Evolutionary conservation across 148 eudicot species (phyloP).

Genomic region (Bassia scoparia): DNA sequence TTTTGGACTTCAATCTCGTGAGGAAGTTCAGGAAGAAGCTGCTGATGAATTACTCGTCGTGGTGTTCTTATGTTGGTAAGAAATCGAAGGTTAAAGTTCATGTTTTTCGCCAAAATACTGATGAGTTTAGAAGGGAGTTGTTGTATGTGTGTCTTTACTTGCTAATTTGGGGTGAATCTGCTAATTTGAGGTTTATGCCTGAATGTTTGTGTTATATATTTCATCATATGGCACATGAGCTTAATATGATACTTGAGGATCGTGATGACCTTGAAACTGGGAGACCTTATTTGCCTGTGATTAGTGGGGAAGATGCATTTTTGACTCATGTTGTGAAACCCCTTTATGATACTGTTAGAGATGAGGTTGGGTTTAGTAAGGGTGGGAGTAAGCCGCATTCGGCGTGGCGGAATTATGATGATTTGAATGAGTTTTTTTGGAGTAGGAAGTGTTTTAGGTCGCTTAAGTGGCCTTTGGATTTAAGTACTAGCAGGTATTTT

Average conservation of each 20-base stretch:
- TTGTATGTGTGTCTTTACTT: slow-evolving; percentile 63
- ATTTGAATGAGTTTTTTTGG: slow-evolving; percentile 92
- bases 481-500: slow-evolving; percentile 51
- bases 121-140: slow-evolving; percentile 58
- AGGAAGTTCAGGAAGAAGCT: slow-evolving; percentile 55
- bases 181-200: slow-evolving; percentile 65
- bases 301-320: slow-evolving; percentile 50
- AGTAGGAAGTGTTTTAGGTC: slow-evolving; percentile 65
- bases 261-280: slow-evolving; percentile 53
- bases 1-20: slow-evolving; percentile 47
- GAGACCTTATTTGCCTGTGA: slow-evolving; percentile 40
- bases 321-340: slow-evolving; percentile 52
- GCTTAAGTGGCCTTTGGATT: slow-evolving; percentile 75
- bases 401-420: slow-evolving; percentile 96
- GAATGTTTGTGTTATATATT: slow-evolving; percentile 83
- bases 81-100: slow-evolving; percentile 40
- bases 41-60: slow-evolving; percentile 50
- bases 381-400: slow-evolving; percentile 82
- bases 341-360: slow-evolving; percentile 43
- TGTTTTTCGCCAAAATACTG: slow-evolving; percentile 35
- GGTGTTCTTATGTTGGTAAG: slow-evolving; percentile 61
- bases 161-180: slow-evolving; percentile 86
- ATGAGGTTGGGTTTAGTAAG: slow-evolving; percentile 57
- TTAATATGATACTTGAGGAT: slow-evolving; percentile 53
- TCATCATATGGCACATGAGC: slow-evolving; percentile 71